Conservation (phyloP, 495 filamentous ascomycete genomes). For the Penicillium goetzii region DNA sequence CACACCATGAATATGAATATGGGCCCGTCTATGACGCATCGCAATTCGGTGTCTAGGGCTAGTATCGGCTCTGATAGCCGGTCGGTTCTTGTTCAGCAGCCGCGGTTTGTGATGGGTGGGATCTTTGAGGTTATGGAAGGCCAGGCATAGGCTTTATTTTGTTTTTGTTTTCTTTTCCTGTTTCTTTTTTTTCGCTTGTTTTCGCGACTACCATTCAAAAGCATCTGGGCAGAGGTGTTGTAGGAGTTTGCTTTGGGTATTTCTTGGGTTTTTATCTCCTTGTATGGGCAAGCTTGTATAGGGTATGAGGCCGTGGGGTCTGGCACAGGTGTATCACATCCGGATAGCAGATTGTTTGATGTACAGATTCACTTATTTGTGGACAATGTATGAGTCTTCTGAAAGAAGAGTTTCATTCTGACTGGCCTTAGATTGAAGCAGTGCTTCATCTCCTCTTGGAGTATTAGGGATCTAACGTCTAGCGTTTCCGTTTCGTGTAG, state of each 20-base stretch:
- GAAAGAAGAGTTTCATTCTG: too few relatives aligned
- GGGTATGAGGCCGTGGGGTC: not conserved
- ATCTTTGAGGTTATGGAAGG: slow-evolving; percentile 57
- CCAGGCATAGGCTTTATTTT: slow-evolving; percentile 24
- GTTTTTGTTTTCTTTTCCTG: slow-evolving; percentile 4
- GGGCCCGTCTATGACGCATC: slow-evolving; percentile 24
- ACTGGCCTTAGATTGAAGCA: not conserved
- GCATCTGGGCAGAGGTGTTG: not conserved
- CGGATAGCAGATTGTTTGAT: not conserved
- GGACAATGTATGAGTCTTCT: not conserved
- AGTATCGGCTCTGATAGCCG: not conserved
- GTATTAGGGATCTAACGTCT: not conserved
- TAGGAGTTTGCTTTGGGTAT: not conserved
- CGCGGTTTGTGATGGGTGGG: slow-evolving; percentile 50
- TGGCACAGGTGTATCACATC: not conserved
- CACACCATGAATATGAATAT: slow-evolving; percentile 37
- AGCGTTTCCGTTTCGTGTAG: too few relatives aligned
- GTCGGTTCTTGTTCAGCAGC: slow-evolving; percentile 27
- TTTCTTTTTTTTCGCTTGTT: slow-evolving; percentile 12
- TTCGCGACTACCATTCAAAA: not conserved
- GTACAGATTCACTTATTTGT: not conserved
- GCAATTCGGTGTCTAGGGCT: not conserved
- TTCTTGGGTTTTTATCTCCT: not conserved
- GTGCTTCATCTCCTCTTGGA: not conserved
- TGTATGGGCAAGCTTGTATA: not conserved